A percentile compares a stretch with the other conserved stretches of the same genome.
phyloP scores from a whole-genome alignment of 129 eudicot species.

The Tanacetum coccineum region DNA sequence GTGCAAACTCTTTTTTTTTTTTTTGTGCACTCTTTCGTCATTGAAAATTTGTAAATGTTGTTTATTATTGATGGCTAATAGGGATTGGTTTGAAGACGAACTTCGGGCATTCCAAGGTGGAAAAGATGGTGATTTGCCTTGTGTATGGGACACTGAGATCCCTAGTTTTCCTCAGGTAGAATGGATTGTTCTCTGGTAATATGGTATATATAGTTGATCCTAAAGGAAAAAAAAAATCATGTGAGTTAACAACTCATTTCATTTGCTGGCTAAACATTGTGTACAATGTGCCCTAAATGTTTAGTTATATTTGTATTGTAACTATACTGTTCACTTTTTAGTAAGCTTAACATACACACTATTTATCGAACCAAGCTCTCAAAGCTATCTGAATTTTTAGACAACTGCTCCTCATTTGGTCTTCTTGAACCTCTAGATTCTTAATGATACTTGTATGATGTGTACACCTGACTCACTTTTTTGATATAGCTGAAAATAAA shows the following conservation, averaged over 20 bases:
- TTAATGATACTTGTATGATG: too few relatives aligned
- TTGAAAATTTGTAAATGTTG: not conserved
- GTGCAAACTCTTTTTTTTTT: slow-evolving; percentile 15
- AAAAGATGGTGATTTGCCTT: slow-evolving; percentile 86
- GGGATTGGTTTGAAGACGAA: slow-evolving; percentile 99
- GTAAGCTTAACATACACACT: too few relatives aligned
- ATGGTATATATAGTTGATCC: slow-evolving; percentile 5
- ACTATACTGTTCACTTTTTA: too few relatives aligned
- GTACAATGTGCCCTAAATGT: not conserved
- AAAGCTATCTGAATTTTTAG: too few relatives aligned
- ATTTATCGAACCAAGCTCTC: too few relatives aligned
- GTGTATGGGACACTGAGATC: slow-evolving; percentile 90
- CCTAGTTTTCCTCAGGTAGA: slow-evolving; percentile 91
- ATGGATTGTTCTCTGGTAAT: slow-evolving; percentile 6
- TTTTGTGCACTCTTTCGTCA: too few relatives aligned
- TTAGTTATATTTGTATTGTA: too few relatives aligned
- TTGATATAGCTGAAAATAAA: not conserved
- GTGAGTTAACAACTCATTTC: not conserved
- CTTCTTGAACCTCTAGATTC: too few relatives aligned
- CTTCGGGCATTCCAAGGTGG: slow-evolving; percentile 98
- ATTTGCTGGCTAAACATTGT: slow-evolving; percentile 7
- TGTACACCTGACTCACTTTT: not conserved
- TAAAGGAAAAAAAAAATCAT: not conserved
- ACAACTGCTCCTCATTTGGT: too few relatives aligned
- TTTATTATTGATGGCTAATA: slow-evolving; percentile 25